These are phyloP conservation scores for Staphylotrichum tortipilum DNA, from an alignment of 495 filamentous ascomycete species.

Conservation along the genomic window DNA sequence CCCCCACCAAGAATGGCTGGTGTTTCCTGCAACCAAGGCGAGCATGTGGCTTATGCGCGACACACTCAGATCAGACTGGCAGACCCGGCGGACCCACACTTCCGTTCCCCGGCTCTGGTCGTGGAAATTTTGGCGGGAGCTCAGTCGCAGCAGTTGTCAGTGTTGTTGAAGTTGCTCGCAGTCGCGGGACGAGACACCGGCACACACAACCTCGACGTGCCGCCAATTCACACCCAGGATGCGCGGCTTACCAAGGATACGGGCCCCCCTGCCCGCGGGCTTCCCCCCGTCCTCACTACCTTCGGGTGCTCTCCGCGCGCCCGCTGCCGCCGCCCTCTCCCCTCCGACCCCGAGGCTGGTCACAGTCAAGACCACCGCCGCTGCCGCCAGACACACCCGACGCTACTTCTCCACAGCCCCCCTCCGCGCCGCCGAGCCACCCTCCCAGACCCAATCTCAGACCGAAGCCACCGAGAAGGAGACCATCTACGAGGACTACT, in stretches of 20 bases:
- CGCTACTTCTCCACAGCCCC: constrained; percentile 17
- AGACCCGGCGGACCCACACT: not conserved
- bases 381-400: constrained; percentile 1
- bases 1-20: too few relatives aligned
- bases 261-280: constrained; percentile 14
- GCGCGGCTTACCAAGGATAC: constrained; percentile 25
- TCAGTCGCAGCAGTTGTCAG: not conserved
- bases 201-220: not conserved
- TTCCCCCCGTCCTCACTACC: constrained; percentile 13
- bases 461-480: not conserved
- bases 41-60: too few relatives aligned
- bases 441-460: not conserved
- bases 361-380: too few relatives aligned
- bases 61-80: too few relatives aligned
- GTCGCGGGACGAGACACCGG: not conserved
- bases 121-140: constrained; percentile 16
- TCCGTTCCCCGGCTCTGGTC: not conserved
- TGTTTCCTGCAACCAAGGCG: too few relatives aligned
- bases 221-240: constrained; percentile 15
- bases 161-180: not conserved
- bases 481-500: not conserved
- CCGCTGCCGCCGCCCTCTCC: not conserved
- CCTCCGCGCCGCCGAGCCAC: not conserved
- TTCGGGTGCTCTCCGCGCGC: constrained; percentile 9
- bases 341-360: not conserved